Evolutionary conservation across 139 green algal species (phyloP), one percentile per base, ranked within the genome.

Genomic region (Zygnema circumcarinatum): DNA sequence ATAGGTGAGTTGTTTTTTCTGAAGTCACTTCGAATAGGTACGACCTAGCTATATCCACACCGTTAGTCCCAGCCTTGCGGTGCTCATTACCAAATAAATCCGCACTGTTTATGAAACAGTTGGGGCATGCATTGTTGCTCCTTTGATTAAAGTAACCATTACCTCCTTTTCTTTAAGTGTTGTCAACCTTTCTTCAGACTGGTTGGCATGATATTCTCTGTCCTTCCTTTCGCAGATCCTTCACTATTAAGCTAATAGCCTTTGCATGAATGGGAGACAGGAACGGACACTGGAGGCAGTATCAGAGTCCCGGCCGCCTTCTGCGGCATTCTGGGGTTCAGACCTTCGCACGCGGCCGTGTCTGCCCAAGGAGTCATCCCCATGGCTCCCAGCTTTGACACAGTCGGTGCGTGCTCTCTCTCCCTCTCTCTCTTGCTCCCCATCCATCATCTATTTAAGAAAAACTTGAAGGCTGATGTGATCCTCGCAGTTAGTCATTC

Each of bases 261-360:
- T n/a, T n/a, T n/a, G n/a, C n/a, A n/a, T n/a, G n/a, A 25, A 32
- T 1, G 21, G 41, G 32, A 2, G 1, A 36, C 86, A 90, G 97
- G 96, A 75, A 96, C 93, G 73, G 97, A 99, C 90, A 99, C 96
- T 2, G 96, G 91, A 0, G 95, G 96, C 67, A 96, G 92, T 0
- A 93, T 99, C 76, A 92, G 97, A 0, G 91, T 98, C 2, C 97
- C 97, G 2, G 96, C 95, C 1, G 93, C 86, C 35, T 98, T 95
- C 91, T 97, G 94, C 80, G 97, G 97, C 0, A 73, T 98, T 16
- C 92, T 95, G 22, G 96, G 96, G 39, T 91, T 98, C 32, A 92
- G 97, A 33, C 96, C 97, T 25, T 97, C 94, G 0, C 95, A 98
- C 74, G 96, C 95, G 0, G 81, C 94, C 1, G 87, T 97, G 2